Base-by-base conservation (phyloP, 2,329 filamentous ascomycete species). In the Fusarium sp. region DNA sequence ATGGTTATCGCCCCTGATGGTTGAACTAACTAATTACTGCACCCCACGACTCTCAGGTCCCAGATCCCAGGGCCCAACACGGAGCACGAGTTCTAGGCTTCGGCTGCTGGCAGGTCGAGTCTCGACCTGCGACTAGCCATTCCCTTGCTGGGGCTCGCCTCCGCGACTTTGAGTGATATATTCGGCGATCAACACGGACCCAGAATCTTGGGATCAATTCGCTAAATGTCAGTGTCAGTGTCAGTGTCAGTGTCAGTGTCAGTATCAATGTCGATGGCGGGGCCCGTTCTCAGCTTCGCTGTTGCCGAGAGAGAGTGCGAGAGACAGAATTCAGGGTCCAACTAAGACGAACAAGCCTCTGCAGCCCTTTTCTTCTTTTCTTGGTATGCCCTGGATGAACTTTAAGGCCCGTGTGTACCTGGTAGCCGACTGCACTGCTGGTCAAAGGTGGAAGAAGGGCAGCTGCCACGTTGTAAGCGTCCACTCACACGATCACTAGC, bases 401-500 rank as follows among this genome's bases (percentile, higher is more conserved):
- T 46, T 20, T n/a, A 45, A 23, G 63, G 57, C 45, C 57, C 39
- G 57, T 64, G 62, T 66, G 49, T 62, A 65, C 55, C 63, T 53
- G 43, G 50, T 40, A 48, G 49, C 32, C 44, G 42, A 47, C 51
- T 63, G 58, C 50, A 6, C 12, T 14, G 30, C 15, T 24, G 23
- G 17, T 21, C 10, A 49, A 49, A 20, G 24, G 19, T 44, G 44
- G 21, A 34, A 45, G 42, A 36, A 68, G 45, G 59, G 68, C 47
- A 51, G 43, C 47, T 65, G 44, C 64, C 59, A 68, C 64, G 64
- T 67, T 67, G 54, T 67, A 68, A 52, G 50, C 53, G 38, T 38
- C 54, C 50, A 56, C 55, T 54, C 60, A 45, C 39, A 51, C 56
- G 49, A 42, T 39, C 24, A 17, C 39, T 60, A 47, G 34, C 28